A percentile compares a stretch with the other conserved stretches of the same genome.
These are phyloP conservation scores for Pythium sp. DNA, from an alignment of 352 stramenopile species.

Conservation along the genomic window DNA sequence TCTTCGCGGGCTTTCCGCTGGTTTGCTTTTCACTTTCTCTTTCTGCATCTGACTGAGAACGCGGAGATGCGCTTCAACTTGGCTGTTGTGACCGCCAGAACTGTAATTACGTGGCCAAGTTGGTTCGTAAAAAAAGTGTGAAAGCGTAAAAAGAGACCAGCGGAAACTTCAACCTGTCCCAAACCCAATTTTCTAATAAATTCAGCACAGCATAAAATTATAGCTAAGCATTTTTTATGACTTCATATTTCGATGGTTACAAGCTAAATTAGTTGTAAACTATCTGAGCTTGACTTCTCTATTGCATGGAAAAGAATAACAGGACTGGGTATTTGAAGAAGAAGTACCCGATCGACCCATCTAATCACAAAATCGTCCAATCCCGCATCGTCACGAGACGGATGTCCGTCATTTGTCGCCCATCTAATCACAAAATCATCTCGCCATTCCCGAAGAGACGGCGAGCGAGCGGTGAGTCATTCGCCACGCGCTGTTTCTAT, in stretches of 20 bases:
- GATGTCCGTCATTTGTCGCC: background rate
- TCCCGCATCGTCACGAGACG: background rate
- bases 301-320: background rate
- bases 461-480: background rate
- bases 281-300: background rate
- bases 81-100: background rate
- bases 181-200: background rate
- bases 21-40: background rate
- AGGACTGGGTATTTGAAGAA: background rate
- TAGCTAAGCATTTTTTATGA: background rate
- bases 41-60: background rate
- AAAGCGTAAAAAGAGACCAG: background rate
- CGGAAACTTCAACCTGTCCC: constrained; percentile 13
- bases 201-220: background rate
- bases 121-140: constrained; percentile 2
- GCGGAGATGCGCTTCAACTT: constrained; percentile 15
- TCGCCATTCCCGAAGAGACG: background rate
- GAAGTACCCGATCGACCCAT: constrained; percentile 1
- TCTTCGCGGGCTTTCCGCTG: constrained; percentile 1
- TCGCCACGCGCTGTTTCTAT: background rate
- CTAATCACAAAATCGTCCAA: constrained; percentile 18
- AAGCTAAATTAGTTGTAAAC: background rate
- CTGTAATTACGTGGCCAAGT: constrained; percentile 1
- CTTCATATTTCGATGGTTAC: background rate
- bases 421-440: constrained; percentile 3